Evolutionary conservation across 176 grass and related monocot genomes (phyloP).

Genomic region (Paspalum notatum): DNA sequence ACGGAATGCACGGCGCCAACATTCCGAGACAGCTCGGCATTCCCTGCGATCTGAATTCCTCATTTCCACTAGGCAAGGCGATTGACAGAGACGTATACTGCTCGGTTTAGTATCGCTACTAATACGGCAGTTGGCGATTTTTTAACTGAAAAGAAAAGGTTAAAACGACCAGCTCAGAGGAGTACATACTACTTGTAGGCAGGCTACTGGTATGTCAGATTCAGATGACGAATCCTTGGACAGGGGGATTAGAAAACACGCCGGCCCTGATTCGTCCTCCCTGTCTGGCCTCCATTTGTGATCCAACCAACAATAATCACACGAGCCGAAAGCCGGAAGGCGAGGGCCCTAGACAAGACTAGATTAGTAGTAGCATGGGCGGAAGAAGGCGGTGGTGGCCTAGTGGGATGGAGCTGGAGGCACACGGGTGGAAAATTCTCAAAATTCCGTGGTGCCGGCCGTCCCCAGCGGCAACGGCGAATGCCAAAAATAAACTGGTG

Average conservation of each 20-base stretch:
- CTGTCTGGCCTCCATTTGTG: conserved; percentile 41
- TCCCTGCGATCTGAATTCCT: background rate
- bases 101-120: background rate
- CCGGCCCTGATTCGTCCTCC: background rate
- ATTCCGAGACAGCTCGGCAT: background rate
- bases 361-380: background rate
- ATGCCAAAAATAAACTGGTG: conserved; percentile 19
- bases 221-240: background rate
- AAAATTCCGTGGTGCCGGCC: conserved; percentile 22
- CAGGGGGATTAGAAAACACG: background rate
- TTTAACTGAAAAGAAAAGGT: background rate
- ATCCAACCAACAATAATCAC: conserved; percentile 9
- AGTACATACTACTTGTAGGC: background rate
- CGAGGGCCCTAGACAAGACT: background rate
- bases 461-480: conserved; percentile 1
- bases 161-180: background rate
- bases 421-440: background rate
- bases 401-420: background rate
- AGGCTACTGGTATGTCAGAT: background rate
- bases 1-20: background rate
- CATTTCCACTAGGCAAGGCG: background rate
- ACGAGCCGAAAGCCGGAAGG: conserved; percentile 46
- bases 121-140: background rate
- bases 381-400: background rate
- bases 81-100: conserved; percentile 3